Evolutionary conservation across 2,329 filamentous ascomycete species (phyloP), one percentile per base, ranked within the genome.

Genomic region (Penicillium glabrum): DNA sequence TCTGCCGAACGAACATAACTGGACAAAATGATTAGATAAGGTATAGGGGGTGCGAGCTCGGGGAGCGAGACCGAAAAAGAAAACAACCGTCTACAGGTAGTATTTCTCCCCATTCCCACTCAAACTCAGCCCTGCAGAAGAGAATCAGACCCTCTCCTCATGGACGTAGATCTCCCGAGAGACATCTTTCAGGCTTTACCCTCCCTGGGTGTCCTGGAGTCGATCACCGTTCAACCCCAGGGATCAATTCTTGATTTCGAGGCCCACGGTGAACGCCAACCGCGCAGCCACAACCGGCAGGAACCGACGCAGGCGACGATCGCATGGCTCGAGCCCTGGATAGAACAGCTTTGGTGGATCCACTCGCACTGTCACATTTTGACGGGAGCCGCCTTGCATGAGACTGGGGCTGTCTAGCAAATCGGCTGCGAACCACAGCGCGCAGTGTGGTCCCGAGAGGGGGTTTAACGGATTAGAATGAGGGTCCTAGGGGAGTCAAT

Each of bases 211-310:
- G 44, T 24, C 9, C 2, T 46, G 8, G 13, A 27, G 44, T 29
- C 33, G 48, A 51, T 51, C 35, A 19, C 47, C 47, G n/a, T 41
- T 41, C 21, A 41, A 33, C 29, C 11, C n/a, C 26, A 47, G 29
- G 26, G 29, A 35, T 33, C 46, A 48, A n/a, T 48, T 26, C 46
- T 23, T 48, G 46, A 27, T 50, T 50, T 16, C 21, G n/a, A 24
- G 21, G 46, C 41, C 51, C 41, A 55, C 56, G 54, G 54, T 58
- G 39, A 46, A 54, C 45, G 59, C 61, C 55, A 54, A 53, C 59
- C 54, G 53, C 55, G 57, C 58, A 65, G 64, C 64, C 63, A 65
- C 63, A 55, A 35, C 51, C 60, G 64, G 64, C 60, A 65, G 46
- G 58, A 61, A 52, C 63, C 64, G 64, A 66, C 53, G 56, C 51